Base-by-base conservation (phyloP, 345 rosid genomes). In the Citrus unshiu region DNA sequence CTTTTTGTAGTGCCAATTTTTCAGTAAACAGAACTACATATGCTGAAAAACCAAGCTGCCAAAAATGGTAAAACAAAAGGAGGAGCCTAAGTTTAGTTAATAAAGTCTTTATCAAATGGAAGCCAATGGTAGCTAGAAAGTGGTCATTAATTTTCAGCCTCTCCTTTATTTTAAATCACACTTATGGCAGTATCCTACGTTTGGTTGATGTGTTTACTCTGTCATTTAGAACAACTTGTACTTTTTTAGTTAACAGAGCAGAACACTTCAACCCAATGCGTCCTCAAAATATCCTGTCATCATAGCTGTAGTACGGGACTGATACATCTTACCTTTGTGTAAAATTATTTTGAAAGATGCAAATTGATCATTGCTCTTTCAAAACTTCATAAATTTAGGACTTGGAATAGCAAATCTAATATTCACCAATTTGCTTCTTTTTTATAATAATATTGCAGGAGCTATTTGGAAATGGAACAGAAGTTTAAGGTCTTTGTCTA, bases 381-480 rank as follows among this genome's bases (percentile, higher is more conserved):
- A 62, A 27, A 25, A 24, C 58, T 62, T 3, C 57, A 19, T 18
- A 54, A 54, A 4, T 54, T 54, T 54, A 54, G 19, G 58, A 18
- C 21, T 18, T 16, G 22, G 21, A 54, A 54, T 54, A 16, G 58
- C 58, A 54, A 54, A 16, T 54, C 58, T 54, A 54, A 6, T 54
- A 16, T 54, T 54, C 22, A 5, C 58, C n/a, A 5, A 4, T 54
- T 18, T 18, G 22, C 58, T 54, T 54, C 58, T 16, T 18, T 54
- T 54, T 16, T 4, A 54, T 54, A 18, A 29, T 32, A 7, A 54
- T 30, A 46, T 65, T 78, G 4, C 75, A 93, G 98, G 93, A 95
- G 98, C 77, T 95, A 95, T 85, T 71, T 90, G 86, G 98, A 93
- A 82, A 95, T 95, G 98, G 98, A 95, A 75, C 90, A 86, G 61